A percentile compares a stretch with the other conserved stretches of the same genome.
These are phyloP conservation scores for Akanthomyces lecanii DNA, from an alignment of 2,329 filamentous ascomycete species.

Conservation along the genomic window DNA sequence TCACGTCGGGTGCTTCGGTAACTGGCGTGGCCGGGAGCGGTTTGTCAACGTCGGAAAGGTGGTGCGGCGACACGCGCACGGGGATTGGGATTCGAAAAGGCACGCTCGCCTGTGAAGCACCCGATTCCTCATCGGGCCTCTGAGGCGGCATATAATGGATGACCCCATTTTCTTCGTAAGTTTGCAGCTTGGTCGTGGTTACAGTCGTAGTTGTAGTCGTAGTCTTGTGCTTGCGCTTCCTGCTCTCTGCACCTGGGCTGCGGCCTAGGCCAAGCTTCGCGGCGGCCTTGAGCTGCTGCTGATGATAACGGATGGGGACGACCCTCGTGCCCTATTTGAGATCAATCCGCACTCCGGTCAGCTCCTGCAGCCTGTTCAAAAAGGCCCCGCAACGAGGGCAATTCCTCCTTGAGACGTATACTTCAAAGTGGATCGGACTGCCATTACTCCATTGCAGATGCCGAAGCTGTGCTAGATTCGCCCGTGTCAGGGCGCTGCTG, in stretches of 20 bases:
- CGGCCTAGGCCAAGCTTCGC: background rate
- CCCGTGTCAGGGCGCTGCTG: slow-evolving; percentile 20
- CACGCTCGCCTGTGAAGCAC: background rate
- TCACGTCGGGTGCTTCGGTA: background rate
- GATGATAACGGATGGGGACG: background rate
- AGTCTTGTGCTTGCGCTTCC: no score
- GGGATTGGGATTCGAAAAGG: no score
- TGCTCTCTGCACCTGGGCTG: no score
- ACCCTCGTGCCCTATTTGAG: slow-evolving; percentile 29
- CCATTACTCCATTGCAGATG: slow-evolving; percentile 25
- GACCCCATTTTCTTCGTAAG: background rate
- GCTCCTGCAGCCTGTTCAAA: slow-evolving; percentile 23
- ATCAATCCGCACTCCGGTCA: slow-evolving; percentile 27
- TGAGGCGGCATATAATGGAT: background rate
- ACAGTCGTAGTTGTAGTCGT: background rate
- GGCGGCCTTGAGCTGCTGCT: background rate
- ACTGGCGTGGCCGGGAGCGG: slow-evolving; percentile 15
- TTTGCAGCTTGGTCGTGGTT: background rate
- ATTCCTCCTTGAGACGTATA: slow-evolving; percentile 34
- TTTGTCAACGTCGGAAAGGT: slow-evolving; percentile 1
- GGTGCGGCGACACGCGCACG: background rate
- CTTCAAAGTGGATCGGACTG: slow-evolving; percentile 28
- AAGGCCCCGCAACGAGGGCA: slow-evolving; percentile 28
- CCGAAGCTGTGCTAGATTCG: slow-evolving; percentile 24
- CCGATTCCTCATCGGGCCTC: background rate